Evolutionary conservation across 2,329 filamentous ascomycete genomes (phyloP), one percentile per base, ranked within the genome.

Genomic region (Dactylellina leptospora): DNA sequence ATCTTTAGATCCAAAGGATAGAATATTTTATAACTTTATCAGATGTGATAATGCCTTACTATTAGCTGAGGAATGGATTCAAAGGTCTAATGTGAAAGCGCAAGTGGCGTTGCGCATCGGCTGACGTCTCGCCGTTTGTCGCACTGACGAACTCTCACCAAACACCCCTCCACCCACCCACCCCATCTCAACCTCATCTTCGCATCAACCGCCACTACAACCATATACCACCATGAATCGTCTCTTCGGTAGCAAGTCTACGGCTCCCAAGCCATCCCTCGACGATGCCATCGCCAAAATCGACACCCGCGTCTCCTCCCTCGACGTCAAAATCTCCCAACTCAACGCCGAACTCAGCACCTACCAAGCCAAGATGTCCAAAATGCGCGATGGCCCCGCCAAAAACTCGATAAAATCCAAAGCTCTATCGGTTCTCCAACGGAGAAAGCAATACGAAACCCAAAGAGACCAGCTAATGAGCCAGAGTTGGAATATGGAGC

Each of bases 401-500:
- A 97, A 97, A 81, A 89, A 87, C 11, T 93, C 93, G 27, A 87
- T 99, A 77, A 96, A 95, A 79, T 89, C 96, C 78, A 97, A 97
- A 79, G 93, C 93, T 1, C 88, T 96, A 77, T 96, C 96, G 78
- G 88, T 97, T 9, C 88, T 97, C 1, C 92, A 96, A 82, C 90
- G 92, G 69, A 90, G 93, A 76, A 96, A 96, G 80, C 89, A 93
- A 81, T 96, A 96, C 86, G 95, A 99, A 82, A 85, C 87, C 2
- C 92, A 97, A 81, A 91, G 93, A 75, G 92, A 97, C 78, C 93
- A 97, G 82, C 87, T 97, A 59, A 90, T 96, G 81, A 86, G 89
- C 75, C 95, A 99, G 82, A 91, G 91, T 20, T 97, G 93, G 93
- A 97, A 97, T 82, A 97, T 99, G 93, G 93, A 97, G 82, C 93